A percentile compares a stretch with the other conserved stretches of the same genome.
Conservation (phyloP, 139 green algal genomes). For the Choricystis sp. region DNA sequence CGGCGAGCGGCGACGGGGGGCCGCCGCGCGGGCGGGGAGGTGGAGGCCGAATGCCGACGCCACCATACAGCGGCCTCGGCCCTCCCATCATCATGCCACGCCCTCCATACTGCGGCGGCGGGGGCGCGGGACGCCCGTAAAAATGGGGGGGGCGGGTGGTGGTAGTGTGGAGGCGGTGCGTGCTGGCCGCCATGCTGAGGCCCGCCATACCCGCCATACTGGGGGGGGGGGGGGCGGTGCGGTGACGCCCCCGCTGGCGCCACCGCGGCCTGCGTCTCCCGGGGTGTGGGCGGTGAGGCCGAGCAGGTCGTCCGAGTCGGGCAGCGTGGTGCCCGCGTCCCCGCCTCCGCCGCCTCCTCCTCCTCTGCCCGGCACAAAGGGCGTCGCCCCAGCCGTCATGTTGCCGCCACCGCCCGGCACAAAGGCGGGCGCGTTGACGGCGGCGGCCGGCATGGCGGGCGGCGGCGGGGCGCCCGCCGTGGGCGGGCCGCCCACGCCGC, state of each 20-base stretch:
- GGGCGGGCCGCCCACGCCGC: background rate
- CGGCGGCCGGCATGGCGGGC: too few relatives aligned
- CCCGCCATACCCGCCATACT: too few relatives aligned
- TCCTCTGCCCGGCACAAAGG: background rate
- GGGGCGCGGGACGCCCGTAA: too few relatives aligned
- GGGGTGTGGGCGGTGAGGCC: conserved; percentile 27
- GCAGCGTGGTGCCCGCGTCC: conserved; percentile 9
- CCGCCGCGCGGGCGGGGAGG: background rate
- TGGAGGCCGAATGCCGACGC: background rate
- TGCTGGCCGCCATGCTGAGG: too few relatives aligned
- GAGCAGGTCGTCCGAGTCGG: conserved; percentile 32
- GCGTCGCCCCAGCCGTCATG: background rate
- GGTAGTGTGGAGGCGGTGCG: too few relatives aligned
- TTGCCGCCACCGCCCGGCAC: conserved; percentile 4
- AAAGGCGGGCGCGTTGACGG: conserved; percentile 13
- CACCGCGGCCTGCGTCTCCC: too few relatives aligned
- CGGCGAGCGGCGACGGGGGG: background rate
- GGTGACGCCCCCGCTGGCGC: too few relatives aligned
- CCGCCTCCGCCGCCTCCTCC: background rate
- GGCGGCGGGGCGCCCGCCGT: background rate
- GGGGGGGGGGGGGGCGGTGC: too few relatives aligned
- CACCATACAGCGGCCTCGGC: too few relatives aligned
- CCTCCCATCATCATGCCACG: too few relatives aligned
- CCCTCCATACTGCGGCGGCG: too few relatives aligned
- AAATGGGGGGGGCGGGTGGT: too few relatives aligned